Conservation (phyloP, 257 asterid species). For the Plectranthus barbatus region DNA sequence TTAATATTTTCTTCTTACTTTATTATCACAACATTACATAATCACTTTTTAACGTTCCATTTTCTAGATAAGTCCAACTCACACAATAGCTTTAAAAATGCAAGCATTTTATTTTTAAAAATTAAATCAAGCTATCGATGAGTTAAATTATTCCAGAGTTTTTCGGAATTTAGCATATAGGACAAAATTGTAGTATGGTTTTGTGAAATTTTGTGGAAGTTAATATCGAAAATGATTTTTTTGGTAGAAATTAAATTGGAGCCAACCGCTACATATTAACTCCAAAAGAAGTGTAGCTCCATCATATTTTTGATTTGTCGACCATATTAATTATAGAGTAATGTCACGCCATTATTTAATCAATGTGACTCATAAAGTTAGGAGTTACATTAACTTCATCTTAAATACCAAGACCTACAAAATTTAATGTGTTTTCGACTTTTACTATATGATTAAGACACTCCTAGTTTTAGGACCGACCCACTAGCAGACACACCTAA, state of each 20-base stretch:
- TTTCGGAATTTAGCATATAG: too few species aligned
- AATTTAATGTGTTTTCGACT: background rate
- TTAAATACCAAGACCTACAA: background rate
- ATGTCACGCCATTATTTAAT: background rate
- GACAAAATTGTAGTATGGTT: too few species aligned
- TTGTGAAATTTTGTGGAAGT: background rate
- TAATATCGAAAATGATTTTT: background rate
- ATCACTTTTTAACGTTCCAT: too few species aligned
- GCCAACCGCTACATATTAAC: background rate
- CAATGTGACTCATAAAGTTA: background rate
- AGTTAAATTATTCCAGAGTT: too few species aligned
- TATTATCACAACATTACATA: background rate
- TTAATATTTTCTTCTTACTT: background rate
- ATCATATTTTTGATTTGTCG: background rate
- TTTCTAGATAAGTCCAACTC: too few species aligned
- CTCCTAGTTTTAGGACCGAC: background rate
- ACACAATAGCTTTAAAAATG: too few species aligned
- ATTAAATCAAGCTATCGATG: too few species aligned
- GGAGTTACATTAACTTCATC: constrained; percentile 1
- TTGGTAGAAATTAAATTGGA: background rate
- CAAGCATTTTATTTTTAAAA: too few species aligned
- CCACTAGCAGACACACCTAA: too few species aligned
- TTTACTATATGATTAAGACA: background rate
- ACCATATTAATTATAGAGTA: background rate
- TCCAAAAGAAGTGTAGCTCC: background rate